Evolutionary conservation across 345 rosid genomes (phyloP).

Genomic region (Corymbia maculata): DNA sequence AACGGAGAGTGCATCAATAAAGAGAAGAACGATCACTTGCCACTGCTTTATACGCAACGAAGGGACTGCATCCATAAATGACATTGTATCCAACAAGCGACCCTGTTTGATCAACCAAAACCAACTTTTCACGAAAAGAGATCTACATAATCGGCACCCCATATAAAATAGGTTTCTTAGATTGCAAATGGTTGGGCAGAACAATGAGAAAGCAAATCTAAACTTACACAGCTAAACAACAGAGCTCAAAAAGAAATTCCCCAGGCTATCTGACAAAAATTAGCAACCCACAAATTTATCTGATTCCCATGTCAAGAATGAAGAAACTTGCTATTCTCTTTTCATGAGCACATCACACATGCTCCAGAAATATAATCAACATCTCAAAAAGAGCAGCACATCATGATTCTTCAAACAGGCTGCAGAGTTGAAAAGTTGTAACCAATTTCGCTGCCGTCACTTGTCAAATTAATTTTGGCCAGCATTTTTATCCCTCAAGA

Average conservation of each 20-base stretch:
- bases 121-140: background rate
- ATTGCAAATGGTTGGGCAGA: background rate
- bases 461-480: background rate
- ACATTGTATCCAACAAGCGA: conserved; percentile 70
- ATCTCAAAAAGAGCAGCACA: background rate
- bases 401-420: background rate
- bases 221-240: background rate
- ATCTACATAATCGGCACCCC: background rate
- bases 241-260: background rate
- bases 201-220: background rate
- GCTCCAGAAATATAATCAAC: background rate
- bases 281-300: background rate
- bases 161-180: background rate
- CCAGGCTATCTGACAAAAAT: background rate
- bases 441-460: background rate
- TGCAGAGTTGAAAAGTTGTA: background rate
- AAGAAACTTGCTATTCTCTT: background rate
- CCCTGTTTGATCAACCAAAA: conserved; percentile 27
- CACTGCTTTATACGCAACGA: conserved; percentile 61
- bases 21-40: conserved; percentile 69
- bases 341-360: background rate
- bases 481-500: background rate
- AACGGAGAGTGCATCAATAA: conserved; percentile 72
- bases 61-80: conserved; percentile 66
- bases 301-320: background rate